Percentiles rank a stretch among this genome's conserved stretches.
phyloP scores from a whole-genome alignment of 2,329 filamentous ascomycete genomes.

The Didymella lethalis region DNA sequence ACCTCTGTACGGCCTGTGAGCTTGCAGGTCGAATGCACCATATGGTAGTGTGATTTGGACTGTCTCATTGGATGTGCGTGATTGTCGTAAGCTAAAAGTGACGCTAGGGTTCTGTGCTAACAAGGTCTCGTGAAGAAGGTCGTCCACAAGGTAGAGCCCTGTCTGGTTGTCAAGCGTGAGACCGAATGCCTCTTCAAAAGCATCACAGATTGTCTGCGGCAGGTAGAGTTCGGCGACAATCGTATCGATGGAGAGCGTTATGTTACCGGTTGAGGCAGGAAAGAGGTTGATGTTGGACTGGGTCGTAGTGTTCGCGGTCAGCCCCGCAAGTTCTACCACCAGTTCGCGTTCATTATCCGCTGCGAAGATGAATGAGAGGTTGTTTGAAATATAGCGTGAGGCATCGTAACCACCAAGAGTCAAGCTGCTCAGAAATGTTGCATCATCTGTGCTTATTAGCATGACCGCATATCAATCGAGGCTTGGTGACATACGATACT shows the following conservation, averaged over 20 bases:
- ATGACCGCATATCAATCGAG: background rate
- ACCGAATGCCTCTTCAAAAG: conserved; percentile 70
- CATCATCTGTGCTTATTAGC: conserved; percentile 14
- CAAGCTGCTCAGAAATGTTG: conserved; percentile 56
- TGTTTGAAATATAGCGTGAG: conserved; percentile 67
- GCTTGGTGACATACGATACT: conserved; percentile 64
- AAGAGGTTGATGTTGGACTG: conserved; percentile 46
- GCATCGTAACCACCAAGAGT: conserved; percentile 76
- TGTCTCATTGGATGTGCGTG: conserved; percentile 43
- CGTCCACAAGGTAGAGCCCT: conserved; percentile 69
- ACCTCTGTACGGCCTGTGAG: conserved; percentile 59
- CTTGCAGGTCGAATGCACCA: conserved; percentile 58
- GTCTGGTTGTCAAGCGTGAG: conserved; percentile 70
- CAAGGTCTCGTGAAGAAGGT: conserved; percentile 63
- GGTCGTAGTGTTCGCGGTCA: conserved; percentile 44
- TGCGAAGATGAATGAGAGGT: conserved; percentile 65
- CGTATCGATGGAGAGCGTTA: conserved; percentile 58
- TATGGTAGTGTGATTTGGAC: conserved; percentile 60
- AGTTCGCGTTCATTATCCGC: conserved; percentile 66
- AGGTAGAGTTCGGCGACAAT: conserved; percentile 60
- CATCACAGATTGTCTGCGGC: conserved; percentile 64
- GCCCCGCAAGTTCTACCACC: conserved; percentile 63
- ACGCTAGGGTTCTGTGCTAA: conserved; percentile 52
- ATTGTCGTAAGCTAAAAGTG: conserved; percentile 55
- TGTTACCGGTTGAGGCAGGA: conserved; percentile 39